Percentiles rank a stretch among this genome's conserved stretches.
Evolutionary conservation across 345 rosid genomes (phyloP).

Genomic region (Citrus medica): DNA sequence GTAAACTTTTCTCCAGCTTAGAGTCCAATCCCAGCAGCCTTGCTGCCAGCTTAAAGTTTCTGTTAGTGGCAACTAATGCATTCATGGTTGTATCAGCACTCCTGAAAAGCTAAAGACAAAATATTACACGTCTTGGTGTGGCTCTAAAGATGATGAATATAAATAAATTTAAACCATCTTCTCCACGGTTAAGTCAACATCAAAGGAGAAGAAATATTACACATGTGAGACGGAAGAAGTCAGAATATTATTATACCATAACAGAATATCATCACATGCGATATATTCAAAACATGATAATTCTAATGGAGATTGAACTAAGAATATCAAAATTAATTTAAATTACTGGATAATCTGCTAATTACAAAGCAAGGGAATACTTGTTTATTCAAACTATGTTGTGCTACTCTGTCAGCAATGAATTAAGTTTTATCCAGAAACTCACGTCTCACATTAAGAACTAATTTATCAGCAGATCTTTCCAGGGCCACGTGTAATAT

Average conservation of each 20-base stretch:
- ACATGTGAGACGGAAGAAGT: not conserved
- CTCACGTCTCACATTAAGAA: not conserved
- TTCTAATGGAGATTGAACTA: not conserved
- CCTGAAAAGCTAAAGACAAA: not conserved
- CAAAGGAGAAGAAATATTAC: not conserved
- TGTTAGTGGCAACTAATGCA: constrained; percentile 93
- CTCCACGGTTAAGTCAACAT: not conserved
- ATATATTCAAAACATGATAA: not conserved
- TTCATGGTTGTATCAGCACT: constrained; percentile 55
- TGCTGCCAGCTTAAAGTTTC: constrained; percentile 89
- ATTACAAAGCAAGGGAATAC: not conserved
- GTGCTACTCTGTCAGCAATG: not conserved
- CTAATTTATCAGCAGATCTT: not conserved
- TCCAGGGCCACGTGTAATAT: not conserved
- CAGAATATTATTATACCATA: not conserved
- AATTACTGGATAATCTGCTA: not conserved
- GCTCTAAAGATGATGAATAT: constrained; percentile 8
- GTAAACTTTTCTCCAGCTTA: constrained; percentile 89
- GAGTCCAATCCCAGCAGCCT: constrained; percentile 93
- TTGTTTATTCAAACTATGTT: not conserved
- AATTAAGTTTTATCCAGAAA: not conserved
- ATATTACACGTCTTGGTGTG: not conserved
- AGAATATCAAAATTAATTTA: not conserved
- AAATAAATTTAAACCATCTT: constrained; percentile 14
- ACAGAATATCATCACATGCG: not conserved